Base-by-base conservation (phyloP, 345 rosid genomes). In the Eutrema japonicum region DNA sequence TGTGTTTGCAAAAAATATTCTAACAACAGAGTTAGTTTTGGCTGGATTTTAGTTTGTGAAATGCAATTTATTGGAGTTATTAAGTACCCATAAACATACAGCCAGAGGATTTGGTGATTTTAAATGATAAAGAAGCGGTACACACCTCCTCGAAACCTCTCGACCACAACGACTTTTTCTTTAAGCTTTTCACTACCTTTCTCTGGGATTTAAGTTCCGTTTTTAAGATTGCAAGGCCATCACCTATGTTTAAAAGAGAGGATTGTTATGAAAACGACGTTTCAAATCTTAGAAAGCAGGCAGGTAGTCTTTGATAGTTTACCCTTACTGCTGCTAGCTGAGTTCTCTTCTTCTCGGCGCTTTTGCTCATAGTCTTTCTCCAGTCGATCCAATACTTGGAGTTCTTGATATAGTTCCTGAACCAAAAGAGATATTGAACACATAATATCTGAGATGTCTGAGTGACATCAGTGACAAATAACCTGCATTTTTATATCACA, bases 161-260 rank as follows among this genome's bases (percentile, higher is more conserved):
- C 27, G 89, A 90, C 96, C 96, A 93, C 49, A 93, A 82, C 6
- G 96, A 93, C 83, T 88, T 93, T 78, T 88, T 93, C 82, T 85
- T 88, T 73, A 93, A 84, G 68, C 61, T 81, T 82, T 85, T 90
- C 69, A 93, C 96, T 74, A 78, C 79, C 80, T 90, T 90, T 79
- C 66, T 87, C 71, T 93, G 96, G 68, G 88, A 65, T 80, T 93
- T 93, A 30, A 90, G 83, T 66, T 93, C 96, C 5, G 90, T 80
- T 78, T 81, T 89, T 81, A 89, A 73, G 65, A 85, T 73, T 14
- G 87, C 72, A 32, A 86, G 72, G 80, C 83, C 79, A 51, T 87
- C 92, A 2, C 90, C 96, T 92, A 61, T 26, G 49, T 40, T 32
- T 47, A 8, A 49, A 57, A 62, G 43, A 58, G 22, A 72, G 22